These are phyloP conservation scores for Licmophora abbreviata DNA, from an alignment of 108 stramenopile genomes.

Conservation along the genomic window DNA sequence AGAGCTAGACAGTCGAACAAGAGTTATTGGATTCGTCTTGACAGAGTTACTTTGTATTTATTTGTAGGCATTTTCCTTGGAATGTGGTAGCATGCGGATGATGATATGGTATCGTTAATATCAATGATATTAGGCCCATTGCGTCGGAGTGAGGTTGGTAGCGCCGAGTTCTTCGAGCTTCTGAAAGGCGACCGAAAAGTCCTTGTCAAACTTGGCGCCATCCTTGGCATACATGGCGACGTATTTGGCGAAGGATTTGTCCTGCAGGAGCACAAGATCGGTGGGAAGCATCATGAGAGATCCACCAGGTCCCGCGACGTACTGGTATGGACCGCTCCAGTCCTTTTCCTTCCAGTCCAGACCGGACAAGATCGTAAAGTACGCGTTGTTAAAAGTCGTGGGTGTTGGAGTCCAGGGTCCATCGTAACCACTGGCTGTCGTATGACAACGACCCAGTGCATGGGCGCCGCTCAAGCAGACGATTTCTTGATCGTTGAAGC, in stretches of 20 bases:
- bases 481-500: constrained; percentile 80
- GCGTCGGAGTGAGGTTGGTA: constrained; percentile 19
- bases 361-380: constrained; percentile 53
- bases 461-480: constrained; percentile 88
- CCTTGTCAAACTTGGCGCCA: constrained; percentile 45
- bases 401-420: constrained; percentile 79
- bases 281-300: constrained; percentile 81
- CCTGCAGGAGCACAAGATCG: constrained; percentile 67
- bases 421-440: constrained; percentile 55
- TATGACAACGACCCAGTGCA: constrained; percentile 85
- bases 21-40: no score
- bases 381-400: constrained; percentile 66
- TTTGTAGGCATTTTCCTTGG: no score
- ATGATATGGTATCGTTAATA: no score
- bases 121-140: constrained; percentile 24
- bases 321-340: constrained; percentile 70
- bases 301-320: constrained; percentile 43
- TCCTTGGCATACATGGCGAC: constrained; percentile 71
- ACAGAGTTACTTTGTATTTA: no score
- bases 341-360: constrained; percentile 53
- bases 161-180: constrained; percentile 65
- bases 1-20: no score
- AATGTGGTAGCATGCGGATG: no score
- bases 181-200: constrained; percentile 71
- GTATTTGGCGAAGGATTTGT: constrained; percentile 63